Percentiles rank a stretch among this genome's conserved stretches.
Conservation (phyloP, 1,139 yeast genomes). For the Groenewaldozyma auringiensis region DNA sequence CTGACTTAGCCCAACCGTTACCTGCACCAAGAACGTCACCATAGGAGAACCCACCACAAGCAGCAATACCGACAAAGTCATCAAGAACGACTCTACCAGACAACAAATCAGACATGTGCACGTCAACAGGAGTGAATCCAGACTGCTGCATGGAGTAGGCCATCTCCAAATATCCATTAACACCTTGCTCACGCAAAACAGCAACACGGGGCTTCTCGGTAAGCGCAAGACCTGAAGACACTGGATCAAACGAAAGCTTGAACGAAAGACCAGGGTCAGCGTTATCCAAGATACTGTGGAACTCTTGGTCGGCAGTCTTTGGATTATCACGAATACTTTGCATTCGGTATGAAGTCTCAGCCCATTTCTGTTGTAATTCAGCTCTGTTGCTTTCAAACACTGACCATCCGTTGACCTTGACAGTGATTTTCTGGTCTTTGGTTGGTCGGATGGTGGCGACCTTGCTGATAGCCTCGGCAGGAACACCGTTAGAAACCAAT, state of each 20-base stretch:
- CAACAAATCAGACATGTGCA: slow-evolving; percentile 92
- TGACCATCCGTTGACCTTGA: slow-evolving; percentile 41
- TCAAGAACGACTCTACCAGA: slow-evolving; percentile 64
- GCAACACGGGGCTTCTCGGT: slow-evolving; percentile 77
- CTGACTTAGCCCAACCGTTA: slow-evolving; percentile 98
- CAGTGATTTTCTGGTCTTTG: slow-evolving; percentile 45
- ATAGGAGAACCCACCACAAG: slow-evolving; percentile 98
- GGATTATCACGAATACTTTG: slow-evolving; percentile 96
- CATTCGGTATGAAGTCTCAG: slow-evolving; percentile 80
- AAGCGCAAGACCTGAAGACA: slow-evolving; percentile 26
- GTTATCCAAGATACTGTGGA: slow-evolving; percentile 63
- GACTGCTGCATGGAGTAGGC: slow-evolving; percentile 96
- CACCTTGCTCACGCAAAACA: slow-evolving; percentile 97
- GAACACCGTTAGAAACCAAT: slow-evolving; percentile 49
- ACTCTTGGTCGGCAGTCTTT: slow-evolving; percentile 80
- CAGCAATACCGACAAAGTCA: slow-evolving; percentile 88
- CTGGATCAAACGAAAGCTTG: slow-evolving; percentile 55
- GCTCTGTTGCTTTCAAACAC: slow-evolving; percentile 56
- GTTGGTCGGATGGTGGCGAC: slow-evolving; percentile 58
- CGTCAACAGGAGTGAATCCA: slow-evolving; percentile 88
- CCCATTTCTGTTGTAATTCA: slow-evolving; percentile 75
- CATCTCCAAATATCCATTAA: slow-evolving; percentile 97
- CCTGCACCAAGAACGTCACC: slow-evolving; percentile 99
- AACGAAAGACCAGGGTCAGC: slow-evolving; percentile 85
- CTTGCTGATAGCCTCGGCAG: slow-evolving; percentile 46